A percentile compares a stretch with the other conserved stretches of the same genome.
These are phyloP conservation scores for Lablab purpureus DNA, from an alignment of 306 rosid species.

Conservation along the genomic window DNA sequence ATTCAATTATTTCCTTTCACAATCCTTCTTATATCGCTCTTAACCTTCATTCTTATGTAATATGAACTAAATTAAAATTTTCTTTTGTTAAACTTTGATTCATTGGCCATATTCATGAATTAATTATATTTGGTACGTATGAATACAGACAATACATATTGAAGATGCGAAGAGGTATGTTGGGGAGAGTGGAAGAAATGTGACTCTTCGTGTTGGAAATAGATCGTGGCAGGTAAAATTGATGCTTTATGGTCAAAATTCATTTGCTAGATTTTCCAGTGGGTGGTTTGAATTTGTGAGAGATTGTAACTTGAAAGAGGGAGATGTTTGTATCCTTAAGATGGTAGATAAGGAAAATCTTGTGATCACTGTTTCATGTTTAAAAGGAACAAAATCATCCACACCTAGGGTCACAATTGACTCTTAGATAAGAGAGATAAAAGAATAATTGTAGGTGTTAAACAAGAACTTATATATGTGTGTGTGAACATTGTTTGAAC, in stretches of 20 bases:
- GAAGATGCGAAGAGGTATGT: background rate
- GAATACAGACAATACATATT: slow-evolving; percentile 14
- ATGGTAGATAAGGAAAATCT: slow-evolving; percentile 23
- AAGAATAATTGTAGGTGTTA: too few relatives aligned
- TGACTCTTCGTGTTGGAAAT: slow-evolving; percentile 13
- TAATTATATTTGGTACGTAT: background rate
- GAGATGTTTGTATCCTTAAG: slow-evolving; percentile 54
- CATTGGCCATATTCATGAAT: too few relatives aligned
- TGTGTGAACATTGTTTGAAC: too few relatives aligned
- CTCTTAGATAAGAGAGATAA: too few relatives aligned
- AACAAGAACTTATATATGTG: too few relatives aligned
- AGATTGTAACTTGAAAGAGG: slow-evolving; percentile 19
- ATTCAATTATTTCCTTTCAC: too few relatives aligned
- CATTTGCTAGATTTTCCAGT: background rate
- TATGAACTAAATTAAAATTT: too few relatives aligned
- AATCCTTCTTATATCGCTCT: too few relatives aligned
- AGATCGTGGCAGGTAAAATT: slow-evolving; percentile 5
- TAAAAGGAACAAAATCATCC: background rate
- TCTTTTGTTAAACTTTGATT: too few relatives aligned
- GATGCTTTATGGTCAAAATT: background rate
- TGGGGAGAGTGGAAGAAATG: background rate
- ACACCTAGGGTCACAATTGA: too few relatives aligned
- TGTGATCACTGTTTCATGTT: slow-evolving; percentile 40
- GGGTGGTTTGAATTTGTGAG: slow-evolving; percentile 40
- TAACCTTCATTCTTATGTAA: too few relatives aligned